Conservation (phyloP, 2,329 filamentous ascomycete genomes). For the Ophiostoma fasciatum region DNA sequence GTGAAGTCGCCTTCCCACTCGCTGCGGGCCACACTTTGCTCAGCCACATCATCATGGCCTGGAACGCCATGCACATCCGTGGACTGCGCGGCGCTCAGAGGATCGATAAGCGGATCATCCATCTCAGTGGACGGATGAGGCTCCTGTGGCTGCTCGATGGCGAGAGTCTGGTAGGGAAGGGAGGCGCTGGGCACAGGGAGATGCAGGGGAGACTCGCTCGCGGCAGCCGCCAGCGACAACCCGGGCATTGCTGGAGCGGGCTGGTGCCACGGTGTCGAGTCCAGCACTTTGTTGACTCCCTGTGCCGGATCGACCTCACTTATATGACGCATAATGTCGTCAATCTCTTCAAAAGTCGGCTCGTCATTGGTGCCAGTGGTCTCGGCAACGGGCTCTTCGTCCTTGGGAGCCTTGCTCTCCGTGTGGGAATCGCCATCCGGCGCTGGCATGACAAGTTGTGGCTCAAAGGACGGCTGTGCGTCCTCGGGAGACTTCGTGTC, state of each 20-base stretch:
- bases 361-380: conserved; percentile 19
- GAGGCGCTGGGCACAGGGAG: conserved; percentile 26
- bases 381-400: conserved; percentile 3
- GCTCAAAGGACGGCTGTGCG: conserved; percentile 1
- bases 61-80: too few relatives aligned
- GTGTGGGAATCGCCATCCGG: conserved; percentile 1
- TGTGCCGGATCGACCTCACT: conserved; percentile 58
- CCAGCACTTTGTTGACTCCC: conserved; percentile 51
- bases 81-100: conserved; percentile 24
- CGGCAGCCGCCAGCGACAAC: conserved; percentile 22
- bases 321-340: conserved; percentile 81
- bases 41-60: too few relatives aligned
- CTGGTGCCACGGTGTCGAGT: conserved; percentile 30
- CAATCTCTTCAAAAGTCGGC: conserved; percentile 67
- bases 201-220: conserved; percentile 37
- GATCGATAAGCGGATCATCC: background rate
- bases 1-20: conserved; percentile 87
- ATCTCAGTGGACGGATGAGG: conserved; percentile 35
- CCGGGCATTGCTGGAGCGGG: conserved; percentile 23
- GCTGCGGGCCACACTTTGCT: conserved; percentile 56
- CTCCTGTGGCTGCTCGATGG: conserved; percentile 30
- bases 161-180: conserved; percentile 10
- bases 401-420: conserved; percentile 8
- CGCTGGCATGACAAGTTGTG: conserved; percentile 3
- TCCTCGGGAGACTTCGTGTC: conserved; percentile 14